phyloP scores from a whole-genome alignment of 2,329 filamentous ascomycete species.

The Rutstroemia sp. region DNA sequence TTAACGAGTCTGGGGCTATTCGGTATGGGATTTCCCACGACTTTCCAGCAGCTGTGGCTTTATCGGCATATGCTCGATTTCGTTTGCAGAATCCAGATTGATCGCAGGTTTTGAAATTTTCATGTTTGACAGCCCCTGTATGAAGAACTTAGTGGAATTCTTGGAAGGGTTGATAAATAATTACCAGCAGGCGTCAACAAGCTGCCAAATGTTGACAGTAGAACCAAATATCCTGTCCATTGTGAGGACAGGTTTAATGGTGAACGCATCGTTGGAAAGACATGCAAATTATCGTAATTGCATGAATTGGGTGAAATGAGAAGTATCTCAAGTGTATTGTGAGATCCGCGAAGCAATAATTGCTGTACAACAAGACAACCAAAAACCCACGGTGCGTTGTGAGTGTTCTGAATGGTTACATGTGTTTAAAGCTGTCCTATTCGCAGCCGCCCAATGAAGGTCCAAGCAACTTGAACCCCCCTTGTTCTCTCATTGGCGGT shows the following conservation, averaged over 20 bases:
- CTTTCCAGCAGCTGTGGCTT: slow-evolving; percentile 54
- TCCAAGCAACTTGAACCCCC: not conserved
- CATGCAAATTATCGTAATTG: not conserved
- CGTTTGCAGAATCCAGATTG: slow-evolving; percentile 97
- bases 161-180: not conserved
- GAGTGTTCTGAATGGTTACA: too few relatives aligned
- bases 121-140: slow-evolving; percentile 78
- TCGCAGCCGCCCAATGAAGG: not conserved
- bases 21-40: slow-evolving; percentile 75
- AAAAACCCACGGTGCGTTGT: too few relatives aligned
- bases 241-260: slow-evolving; percentile 40
- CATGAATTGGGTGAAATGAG: not conserved
- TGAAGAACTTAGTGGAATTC: slow-evolving; percentile 10
- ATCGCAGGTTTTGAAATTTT: slow-evolving; percentile 94
- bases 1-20: slow-evolving; percentile 63
- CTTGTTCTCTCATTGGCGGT: not conserved
- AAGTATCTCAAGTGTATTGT: not conserved
- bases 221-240: slow-evolving; percentile 58
- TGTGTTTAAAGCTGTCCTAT: slow-evolving; percentile 16
- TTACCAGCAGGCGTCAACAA: slow-evolving; percentile 57
- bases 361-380: not conserved
- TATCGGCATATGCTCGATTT: slow-evolving; percentile 84
- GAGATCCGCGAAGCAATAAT: not conserved
- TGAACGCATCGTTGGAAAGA: slow-evolving; percentile 18
- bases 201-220: slow-evolving; percentile 51